Percentiles rank a stretch among this genome's conserved stretches.
Conservation (phyloP, 495 filamentous ascomycete species). For the Tetracladium marchalianum region DNA sequence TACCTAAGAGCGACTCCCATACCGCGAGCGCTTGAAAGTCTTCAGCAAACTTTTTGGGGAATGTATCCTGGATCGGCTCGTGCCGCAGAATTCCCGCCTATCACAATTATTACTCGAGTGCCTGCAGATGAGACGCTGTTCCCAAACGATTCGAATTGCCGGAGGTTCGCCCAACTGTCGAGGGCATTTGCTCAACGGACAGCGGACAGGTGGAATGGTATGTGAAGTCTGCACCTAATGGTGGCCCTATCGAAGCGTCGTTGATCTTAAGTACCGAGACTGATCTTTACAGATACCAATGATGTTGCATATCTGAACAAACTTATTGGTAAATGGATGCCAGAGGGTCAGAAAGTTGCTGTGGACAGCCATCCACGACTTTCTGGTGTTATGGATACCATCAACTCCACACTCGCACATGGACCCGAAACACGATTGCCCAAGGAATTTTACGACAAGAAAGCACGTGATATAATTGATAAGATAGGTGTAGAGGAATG, state of each 20-base stretch:
- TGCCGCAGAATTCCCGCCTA: slow-evolving; percentile 48
- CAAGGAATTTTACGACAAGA: slow-evolving; percentile 76
- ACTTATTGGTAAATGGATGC: slow-evolving; percentile 76
- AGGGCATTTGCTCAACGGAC: slow-evolving; percentile 74
- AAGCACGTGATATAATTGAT: slow-evolving; percentile 60
- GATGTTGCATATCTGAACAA: slow-evolving; percentile 81
- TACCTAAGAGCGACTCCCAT: slow-evolving; percentile 83
- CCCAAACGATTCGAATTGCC: slow-evolving; percentile 81
- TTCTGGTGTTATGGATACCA: slow-evolving; percentile 85
- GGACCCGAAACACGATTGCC: slow-evolving; percentile 70
- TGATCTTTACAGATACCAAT: no score
- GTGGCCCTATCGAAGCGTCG: slow-evolving; percentile 3
- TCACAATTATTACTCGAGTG: slow-evolving; percentile 64
- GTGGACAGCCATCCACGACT: slow-evolving; percentile 80
- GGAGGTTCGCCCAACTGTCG: slow-evolving; percentile 70
- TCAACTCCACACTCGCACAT: slow-evolving; percentile 83
- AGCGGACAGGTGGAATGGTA: slow-evolving; percentile 71
- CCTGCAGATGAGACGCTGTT: slow-evolving; percentile 81
- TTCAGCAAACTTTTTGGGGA: slow-evolving; percentile 83
- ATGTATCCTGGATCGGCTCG: slow-evolving; percentile 73
- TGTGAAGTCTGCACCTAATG: slow-evolving; percentile 14
- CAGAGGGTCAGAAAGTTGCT: slow-evolving; percentile 53
- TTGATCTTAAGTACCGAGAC: no score
- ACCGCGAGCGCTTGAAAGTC: slow-evolving; percentile 73
- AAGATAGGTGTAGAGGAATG: slow-evolving; percentile 83